phyloP scores from a whole-genome alignment of 2,329 filamentous ascomycete genomes.

The Botrytis deweyae region DNA sequence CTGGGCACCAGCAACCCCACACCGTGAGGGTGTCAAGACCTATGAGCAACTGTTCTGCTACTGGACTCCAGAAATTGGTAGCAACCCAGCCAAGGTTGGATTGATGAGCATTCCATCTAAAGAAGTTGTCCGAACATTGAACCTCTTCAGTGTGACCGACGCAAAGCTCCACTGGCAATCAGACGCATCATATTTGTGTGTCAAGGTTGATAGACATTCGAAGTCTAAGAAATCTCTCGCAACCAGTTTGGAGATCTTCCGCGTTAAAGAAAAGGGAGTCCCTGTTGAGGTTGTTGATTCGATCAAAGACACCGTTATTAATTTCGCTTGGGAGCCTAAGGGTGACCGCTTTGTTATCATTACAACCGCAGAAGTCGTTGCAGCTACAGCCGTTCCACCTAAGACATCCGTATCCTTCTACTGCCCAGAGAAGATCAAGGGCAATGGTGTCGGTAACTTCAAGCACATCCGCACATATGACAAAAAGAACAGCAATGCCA shows the following conservation, averaged over 20 bases:
- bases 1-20: constrained; percentile 83
- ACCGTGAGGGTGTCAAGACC: constrained; percentile 79
- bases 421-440: constrained; percentile 93
- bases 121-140: constrained; percentile 88
- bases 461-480: constrained; percentile 92
- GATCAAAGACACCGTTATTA: constrained; percentile 98
- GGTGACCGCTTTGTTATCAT: constrained; percentile 97
- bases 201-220: constrained; percentile 98
- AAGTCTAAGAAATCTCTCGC: constrained; percentile 98
- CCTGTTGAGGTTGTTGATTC: constrained; percentile 97
- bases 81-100: constrained; percentile 95
- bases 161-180: constrained; percentile 99
- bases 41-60: constrained; percentile 97
- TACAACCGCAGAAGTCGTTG: constrained; percentile 81
- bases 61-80: constrained; percentile 98
- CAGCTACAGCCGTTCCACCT: constrained; percentile 76
- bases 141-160: constrained; percentile 96
- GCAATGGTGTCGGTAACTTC: constrained; percentile 80
- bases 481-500: constrained; percentile 99
- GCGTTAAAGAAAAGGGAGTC: constrained; percentile 93
- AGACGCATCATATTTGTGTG: constrained; percentile 87
- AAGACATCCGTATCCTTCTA: constrained; percentile 97
- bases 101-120: constrained; percentile 96
- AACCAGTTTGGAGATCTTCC: constrained; percentile 98
- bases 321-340: constrained; percentile 99